Evolutionary conservation across 306 rosid genomes (phyloP).

Genomic region (Citrullus colocynthis): DNA sequence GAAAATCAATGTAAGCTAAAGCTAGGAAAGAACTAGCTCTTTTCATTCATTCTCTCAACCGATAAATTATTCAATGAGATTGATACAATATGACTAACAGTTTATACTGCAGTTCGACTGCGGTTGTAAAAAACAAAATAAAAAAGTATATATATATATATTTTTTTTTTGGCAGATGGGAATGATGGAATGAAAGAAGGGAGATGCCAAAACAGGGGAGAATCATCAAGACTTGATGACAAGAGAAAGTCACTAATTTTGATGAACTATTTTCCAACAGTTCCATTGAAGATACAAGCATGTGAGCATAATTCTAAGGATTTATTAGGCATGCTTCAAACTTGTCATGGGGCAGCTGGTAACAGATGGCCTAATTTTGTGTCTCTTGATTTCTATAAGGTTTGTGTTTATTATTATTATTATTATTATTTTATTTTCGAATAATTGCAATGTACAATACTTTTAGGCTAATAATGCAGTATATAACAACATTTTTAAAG

Average conservation of each 20-base stretch:
- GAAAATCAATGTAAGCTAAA: slow-evolving; percentile 57
- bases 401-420: no score
- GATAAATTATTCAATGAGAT: not conserved
- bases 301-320: slow-evolving; percentile 44
- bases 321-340: slow-evolving; percentile 39
- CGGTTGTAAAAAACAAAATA: no score
- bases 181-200: slow-evolving; percentile 61
- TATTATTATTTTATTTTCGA: no score
- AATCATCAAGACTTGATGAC: slow-evolving; percentile 57
- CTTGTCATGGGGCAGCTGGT: slow-evolving; percentile 58
- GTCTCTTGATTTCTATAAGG: slow-evolving; percentile 70
- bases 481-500: no score
- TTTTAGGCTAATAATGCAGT: no score
- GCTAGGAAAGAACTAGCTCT: no score
- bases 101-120: no score
- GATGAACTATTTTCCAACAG: slow-evolving; percentile 47
- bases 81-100: not conserved
- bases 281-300: slow-evolving; percentile 34
- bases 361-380: slow-evolving; percentile 71
- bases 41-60: no score
- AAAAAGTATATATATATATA: no score
- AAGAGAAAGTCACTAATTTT: slow-evolving; percentile 57
- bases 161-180: slow-evolving; percentile 34
- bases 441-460: no score
- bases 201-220: slow-evolving; percentile 60